phyloP scores from a whole-genome alignment of 169 alveolate species.

The Eimeria sp. region DNA sequence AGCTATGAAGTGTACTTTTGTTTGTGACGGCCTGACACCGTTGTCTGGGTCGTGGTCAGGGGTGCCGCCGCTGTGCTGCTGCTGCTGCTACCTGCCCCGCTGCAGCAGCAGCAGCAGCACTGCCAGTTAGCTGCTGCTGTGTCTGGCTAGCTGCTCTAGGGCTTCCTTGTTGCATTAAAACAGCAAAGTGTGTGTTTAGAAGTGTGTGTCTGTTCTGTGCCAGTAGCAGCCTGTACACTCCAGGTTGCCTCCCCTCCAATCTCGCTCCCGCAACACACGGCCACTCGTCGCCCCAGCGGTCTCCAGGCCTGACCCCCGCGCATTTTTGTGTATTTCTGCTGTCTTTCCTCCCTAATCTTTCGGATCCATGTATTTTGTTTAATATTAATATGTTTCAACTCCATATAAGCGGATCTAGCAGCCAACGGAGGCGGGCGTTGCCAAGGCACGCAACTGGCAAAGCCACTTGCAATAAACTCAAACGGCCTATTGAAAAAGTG shows the following conservation, averaged over 20 bases:
- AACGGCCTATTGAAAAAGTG: slow-evolving; percentile 12
- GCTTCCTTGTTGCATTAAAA: neutral
- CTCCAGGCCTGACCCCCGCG: slow-evolving; percentile 6
- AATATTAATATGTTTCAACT: neutral
- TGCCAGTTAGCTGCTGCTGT: slow-evolving; percentile 63
- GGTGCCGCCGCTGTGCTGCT: slow-evolving; percentile 76
- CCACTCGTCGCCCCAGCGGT: slow-evolving; percentile 66
- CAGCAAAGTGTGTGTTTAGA: neutral
- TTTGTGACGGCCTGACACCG: slow-evolving; percentile 48
- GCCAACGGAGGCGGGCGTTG: neutral
- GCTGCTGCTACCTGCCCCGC: slow-evolving; percentile 76
- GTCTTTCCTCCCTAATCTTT: neutral
- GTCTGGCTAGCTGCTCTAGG: slow-evolving; percentile 68
- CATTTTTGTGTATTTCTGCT: slow-evolving; percentile 25
- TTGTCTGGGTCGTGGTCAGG: slow-evolving; percentile 48
- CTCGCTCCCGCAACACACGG: slow-evolving; percentile 39
- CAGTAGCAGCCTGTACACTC: neutral
- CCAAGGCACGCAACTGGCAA: slow-evolving; percentile 13
- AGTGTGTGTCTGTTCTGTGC: slow-evolving; percentile 20
- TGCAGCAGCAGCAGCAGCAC: slow-evolving; percentile 74
- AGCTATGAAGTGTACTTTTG: slow-evolving; percentile 45
- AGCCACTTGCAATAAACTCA: neutral
- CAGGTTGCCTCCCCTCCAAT: neutral
- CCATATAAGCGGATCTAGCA: neutral
- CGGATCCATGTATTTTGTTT: neutral